Conservation (phyloP, 2,329 filamentous ascomycete genomes). For the Aspergillus sp. region DNA sequence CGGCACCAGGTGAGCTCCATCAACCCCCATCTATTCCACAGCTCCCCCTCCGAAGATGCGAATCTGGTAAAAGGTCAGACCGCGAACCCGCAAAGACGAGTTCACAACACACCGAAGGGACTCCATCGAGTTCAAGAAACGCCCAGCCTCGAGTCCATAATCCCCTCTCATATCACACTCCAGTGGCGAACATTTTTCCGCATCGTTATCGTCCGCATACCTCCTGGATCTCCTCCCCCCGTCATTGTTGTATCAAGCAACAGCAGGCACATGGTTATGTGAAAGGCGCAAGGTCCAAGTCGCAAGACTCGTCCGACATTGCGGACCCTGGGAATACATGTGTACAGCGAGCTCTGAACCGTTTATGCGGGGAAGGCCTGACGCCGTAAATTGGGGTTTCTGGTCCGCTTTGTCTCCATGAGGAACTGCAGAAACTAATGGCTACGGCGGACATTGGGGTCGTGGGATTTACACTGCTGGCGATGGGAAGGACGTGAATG, state of each 20-base stretch:
- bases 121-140: neutral
- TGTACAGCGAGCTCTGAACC: constrained; percentile 16
- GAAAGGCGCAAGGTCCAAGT: constrained; percentile 25
- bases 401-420: constrained; percentile 39
- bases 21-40: neutral
- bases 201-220: neutral
- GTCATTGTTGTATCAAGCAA: neutral
- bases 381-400: constrained; percentile 40
- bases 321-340: constrained; percentile 25
- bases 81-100: constrained; percentile 13
- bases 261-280: constrained; percentile 23
- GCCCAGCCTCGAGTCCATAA: constrained; percentile 5
- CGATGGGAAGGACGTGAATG: constrained; percentile 7
- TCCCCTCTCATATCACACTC: constrained; percentile 2
- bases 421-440: constrained; percentile 43
- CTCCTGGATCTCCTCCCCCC: neutral
- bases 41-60: constrained; percentile 40
- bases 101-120: neutral
- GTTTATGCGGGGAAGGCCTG: too few relatives aligned
- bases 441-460: constrained; percentile 37
- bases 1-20: neutral
- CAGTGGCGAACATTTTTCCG: neutral
- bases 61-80: constrained; percentile 49
- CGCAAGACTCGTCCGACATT: constrained; percentile 21
- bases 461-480: constrained; percentile 6